These are phyloP conservation scores for Tylopilus felleus DNA, from an alignment of 768 basidiomycete genomes.

Conservation along the genomic window DNA sequence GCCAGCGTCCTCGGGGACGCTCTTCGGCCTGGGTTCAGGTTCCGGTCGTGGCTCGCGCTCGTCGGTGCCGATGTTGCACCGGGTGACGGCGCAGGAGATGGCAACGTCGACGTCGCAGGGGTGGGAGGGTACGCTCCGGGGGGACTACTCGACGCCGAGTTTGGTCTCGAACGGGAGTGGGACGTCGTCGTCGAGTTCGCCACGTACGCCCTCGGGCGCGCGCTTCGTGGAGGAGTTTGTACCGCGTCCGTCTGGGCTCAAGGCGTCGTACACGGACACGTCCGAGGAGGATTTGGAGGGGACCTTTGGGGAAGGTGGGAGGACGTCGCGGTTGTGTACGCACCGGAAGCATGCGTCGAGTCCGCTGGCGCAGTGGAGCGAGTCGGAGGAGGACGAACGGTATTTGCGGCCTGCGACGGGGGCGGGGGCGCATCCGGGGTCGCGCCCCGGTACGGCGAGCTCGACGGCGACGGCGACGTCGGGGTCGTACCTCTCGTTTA, in stretches of 20 bases:
- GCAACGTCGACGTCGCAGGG: background rate
- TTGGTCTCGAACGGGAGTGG: slow-evolving; percentile 19
- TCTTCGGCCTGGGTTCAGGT: background rate
- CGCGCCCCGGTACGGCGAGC: slow-evolving; percentile 20
- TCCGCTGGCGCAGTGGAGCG: slow-evolving; percentile 1
- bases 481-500: slow-evolving; percentile 22
- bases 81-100: slow-evolving; percentile 15
- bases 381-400: slow-evolving; percentile 10
- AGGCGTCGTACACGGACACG: slow-evolving; percentile 17
- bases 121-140: background rate
- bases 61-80: slow-evolving; percentile 20
- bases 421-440: background rate
- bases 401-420: background rate
- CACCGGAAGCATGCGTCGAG: slow-evolving; percentile 9
- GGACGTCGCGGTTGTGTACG: background rate
- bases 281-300: slow-evolving; percentile 19
- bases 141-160: slow-evolving; percentile 23
- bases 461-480: slow-evolving; percentile 23
- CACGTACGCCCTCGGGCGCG: slow-evolving; percentile 5
- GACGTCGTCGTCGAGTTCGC: slow-evolving; percentile 16
- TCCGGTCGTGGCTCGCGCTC: background rate
- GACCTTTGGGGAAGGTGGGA: background rate
- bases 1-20: slow-evolving; percentile 3
- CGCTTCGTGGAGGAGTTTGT: slow-evolving; percentile 6
- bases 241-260: slow-evolving; percentile 20